A percentile compares a stretch with the other conserved stretches of the same genome.
phyloP scores from a whole-genome alignment of 2,329 filamentous ascomycete genomes.

The Colletotrichum agaves region DNA sequence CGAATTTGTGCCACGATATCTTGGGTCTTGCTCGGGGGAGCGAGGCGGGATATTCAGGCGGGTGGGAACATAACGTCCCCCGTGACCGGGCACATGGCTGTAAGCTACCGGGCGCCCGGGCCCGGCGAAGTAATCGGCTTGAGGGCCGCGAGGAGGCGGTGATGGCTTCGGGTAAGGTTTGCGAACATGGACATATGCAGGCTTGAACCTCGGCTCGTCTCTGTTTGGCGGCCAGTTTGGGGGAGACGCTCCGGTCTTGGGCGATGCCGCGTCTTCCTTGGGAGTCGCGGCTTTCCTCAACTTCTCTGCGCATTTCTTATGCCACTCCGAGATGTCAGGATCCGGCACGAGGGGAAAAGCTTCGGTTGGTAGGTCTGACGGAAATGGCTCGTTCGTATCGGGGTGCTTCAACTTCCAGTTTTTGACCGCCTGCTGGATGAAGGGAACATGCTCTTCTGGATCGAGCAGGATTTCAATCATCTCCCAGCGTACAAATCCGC shows the following conservation, averaged over 20 bases:
- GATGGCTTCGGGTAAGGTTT: conserved; percentile 43
- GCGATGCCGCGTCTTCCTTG: conserved; percentile 45
- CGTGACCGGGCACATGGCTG: conserved; percentile 55
- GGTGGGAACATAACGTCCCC: conserved; percentile 48
- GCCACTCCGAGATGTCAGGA: conserved; percentile 85
- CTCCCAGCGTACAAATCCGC: conserved; percentile 94
- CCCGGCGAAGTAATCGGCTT: conserved; percentile 48
- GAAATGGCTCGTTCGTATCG: conserved; percentile 76
- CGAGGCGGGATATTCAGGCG: conserved; percentile 45
- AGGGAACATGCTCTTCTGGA: conserved; percentile 87
- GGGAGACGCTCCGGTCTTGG: conserved; percentile 43
- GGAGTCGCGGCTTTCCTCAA: conserved; percentile 70
- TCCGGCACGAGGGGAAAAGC: conserved; percentile 80
- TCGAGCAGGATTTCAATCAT: conserved; percentile 88
- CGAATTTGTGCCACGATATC: conserved; percentile 49
- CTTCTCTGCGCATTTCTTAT: conserved; percentile 78
- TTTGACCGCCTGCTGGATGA: conserved; percentile 82
- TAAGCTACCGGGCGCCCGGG: conserved; percentile 46
- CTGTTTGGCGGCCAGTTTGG: conserved; percentile 44
- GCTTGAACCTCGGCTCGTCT: conserved; percentile 49
- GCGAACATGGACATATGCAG: conserved; percentile 50
- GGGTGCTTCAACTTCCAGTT: conserved; percentile 82
- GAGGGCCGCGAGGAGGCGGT: conserved; percentile 40
- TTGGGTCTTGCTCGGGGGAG: conserved; percentile 45
- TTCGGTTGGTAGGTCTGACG: conserved; percentile 64